A percentile compares a stretch with the other conserved stretches of the same genome.
Evolutionary conservation across 2,329 filamentous ascomycete genomes (phyloP).

Genomic region (Fusarium nodosum): DNA sequence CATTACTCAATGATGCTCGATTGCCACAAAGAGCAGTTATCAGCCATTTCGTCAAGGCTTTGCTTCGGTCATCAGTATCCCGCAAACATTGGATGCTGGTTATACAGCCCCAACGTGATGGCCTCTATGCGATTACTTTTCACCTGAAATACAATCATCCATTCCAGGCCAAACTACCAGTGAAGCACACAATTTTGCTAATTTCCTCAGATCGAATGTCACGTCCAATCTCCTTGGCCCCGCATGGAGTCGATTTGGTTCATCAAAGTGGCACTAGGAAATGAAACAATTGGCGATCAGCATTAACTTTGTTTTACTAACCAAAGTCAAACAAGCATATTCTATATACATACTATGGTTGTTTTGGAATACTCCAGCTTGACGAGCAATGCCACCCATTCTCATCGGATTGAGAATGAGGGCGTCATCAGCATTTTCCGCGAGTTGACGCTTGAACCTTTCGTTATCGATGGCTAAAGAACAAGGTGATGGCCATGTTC

Average conservation of each 20-base stretch:
- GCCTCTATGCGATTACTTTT: neutral
- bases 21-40: slow-evolving; percentile 10
- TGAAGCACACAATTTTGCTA: neutral
- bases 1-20: slow-evolving; percentile 1
- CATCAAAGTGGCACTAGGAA: slow-evolving; percentile 4
- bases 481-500: neutral
- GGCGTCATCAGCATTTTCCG: neutral
- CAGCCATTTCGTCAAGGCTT: slow-evolving; percentile 4
- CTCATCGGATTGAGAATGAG: neutral
- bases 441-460: neutral
- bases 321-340: neutral
- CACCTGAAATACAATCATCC: slow-evolving; percentile 11
- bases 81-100: neutral
- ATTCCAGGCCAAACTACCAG: neutral
- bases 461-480: neutral
- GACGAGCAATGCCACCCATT: neutral
- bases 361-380: neutral
- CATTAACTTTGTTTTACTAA: slow-evolving; percentile 1
- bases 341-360: neutral
- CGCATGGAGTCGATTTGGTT: neutral
- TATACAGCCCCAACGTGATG: slow-evolving; percentile 1
- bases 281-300: slow-evolving; percentile 23
- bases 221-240: slow-evolving; percentile 10
- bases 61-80: slow-evolving; percentile 7
- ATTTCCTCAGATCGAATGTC: slow-evolving; percentile 9